These are phyloP conservation scores for Rhodofomes roseus DNA, from an alignment of 1,284 basidiomycete genomes.

Conservation along the genomic window DNA sequence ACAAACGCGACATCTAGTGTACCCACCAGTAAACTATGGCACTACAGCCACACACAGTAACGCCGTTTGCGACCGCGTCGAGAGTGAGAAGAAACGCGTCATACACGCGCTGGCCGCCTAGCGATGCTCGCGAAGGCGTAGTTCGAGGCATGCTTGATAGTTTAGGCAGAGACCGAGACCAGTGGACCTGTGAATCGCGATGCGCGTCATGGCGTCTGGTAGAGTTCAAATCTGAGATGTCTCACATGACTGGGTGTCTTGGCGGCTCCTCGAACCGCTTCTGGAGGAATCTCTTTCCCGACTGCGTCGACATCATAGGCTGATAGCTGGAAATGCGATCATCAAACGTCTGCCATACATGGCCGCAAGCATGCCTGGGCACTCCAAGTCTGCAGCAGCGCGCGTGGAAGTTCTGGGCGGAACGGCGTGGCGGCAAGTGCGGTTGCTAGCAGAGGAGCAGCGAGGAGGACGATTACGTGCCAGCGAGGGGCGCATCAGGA, in stretches of 20 bases:
- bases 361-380: neutral
- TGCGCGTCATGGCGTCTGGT: neutral
- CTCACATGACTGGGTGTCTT: neutral
- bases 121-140: too few species aligned
- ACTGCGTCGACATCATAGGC: neutral
- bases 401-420: neutral
- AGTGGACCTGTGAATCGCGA: too few species aligned
- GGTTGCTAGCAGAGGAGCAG: neutral
- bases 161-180: too few species aligned
- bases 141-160: too few species aligned
- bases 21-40: too few species aligned
- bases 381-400: neutral
- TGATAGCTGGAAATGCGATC: neutral
- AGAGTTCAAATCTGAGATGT: neutral
- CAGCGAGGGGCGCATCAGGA: neutral
- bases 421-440: neutral
- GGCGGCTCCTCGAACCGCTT: neutral
- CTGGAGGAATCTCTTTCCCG: neutral
- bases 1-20: too few species aligned
- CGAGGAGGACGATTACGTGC: neutral
- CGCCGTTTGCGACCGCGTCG: too few species aligned
- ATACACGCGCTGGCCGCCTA: too few species aligned
- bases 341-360: neutral
- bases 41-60: too few species aligned
- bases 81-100: too few species aligned